These are phyloP conservation scores for Penicillium sp. DNA, from an alignment of 2,329 filamentous ascomycete genomes.

Conservation along the genomic window DNA sequence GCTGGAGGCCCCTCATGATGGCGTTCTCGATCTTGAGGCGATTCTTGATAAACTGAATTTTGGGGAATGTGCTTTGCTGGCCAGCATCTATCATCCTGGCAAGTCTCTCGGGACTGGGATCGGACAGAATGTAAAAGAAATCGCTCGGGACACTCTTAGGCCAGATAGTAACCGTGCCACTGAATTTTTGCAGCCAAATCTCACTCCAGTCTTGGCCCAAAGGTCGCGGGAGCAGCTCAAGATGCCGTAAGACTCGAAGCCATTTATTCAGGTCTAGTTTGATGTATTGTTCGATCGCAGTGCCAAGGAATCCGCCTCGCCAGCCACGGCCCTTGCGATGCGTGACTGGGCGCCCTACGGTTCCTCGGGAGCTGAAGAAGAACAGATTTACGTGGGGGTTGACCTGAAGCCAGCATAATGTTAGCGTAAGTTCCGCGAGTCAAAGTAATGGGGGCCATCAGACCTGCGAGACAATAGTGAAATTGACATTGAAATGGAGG, in stretches of 20 bases:
- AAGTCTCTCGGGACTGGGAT: slow-evolving; percentile 74
- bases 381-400: slow-evolving; percentile 99
- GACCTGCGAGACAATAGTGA: slow-evolving; percentile 76
- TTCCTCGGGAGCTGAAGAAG: slow-evolving; percentile 94
- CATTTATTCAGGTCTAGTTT: slow-evolving; percentile 97
- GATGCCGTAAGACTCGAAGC: slow-evolving; percentile 89
- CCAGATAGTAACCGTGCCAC: slow-evolving; percentile 95
- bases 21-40: slow-evolving; percentile 78
- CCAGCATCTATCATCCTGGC: slow-evolving; percentile 89
- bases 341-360: slow-evolving; percentile 89
- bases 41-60: slow-evolving; percentile 88
- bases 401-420: slow-evolving; percentile 59
- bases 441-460: background rate
- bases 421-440: slow-evolving; percentile 44
- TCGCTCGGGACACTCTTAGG: slow-evolving; percentile 78
- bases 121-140: slow-evolving; percentile 82
- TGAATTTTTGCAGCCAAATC: slow-evolving; percentile 93
- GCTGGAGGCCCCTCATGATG: slow-evolving; percentile 59
- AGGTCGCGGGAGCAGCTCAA: slow-evolving; percentile 87
- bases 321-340: slow-evolving; percentile 92
- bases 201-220: slow-evolving; percentile 96
- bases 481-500: slow-evolving; percentile 97
- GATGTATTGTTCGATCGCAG: slow-evolving; percentile 88
- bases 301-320: slow-evolving; percentile 93
- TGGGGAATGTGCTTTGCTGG: slow-evolving; percentile 86